Evolutionary conservation across 2,329 filamentous ascomycete genomes (phyloP).

Genomic region (Cercospora citrullina): DNA sequence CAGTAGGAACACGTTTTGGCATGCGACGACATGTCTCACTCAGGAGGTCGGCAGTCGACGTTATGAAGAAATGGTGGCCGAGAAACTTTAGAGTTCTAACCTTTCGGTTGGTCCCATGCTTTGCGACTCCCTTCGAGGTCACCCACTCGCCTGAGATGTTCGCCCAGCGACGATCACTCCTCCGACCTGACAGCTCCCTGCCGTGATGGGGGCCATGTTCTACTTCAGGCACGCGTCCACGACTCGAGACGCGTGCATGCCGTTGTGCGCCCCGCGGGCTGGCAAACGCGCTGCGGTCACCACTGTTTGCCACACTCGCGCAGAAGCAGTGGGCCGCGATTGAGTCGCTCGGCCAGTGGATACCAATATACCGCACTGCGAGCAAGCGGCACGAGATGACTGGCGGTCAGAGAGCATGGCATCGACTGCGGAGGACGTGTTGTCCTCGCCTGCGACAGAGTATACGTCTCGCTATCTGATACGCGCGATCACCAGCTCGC

Average conservation of each 20-base stretch:
- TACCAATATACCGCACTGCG: background rate
- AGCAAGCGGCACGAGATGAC: background rate
- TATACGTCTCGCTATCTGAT: conserved; percentile 3
- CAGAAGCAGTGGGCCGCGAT: background rate
- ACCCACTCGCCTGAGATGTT: background rate
- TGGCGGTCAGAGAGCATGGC: background rate
- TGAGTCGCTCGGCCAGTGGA: background rate
- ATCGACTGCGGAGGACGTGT: background rate
- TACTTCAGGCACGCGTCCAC: background rate
- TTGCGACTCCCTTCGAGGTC: background rate
- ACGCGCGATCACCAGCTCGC: conserved; percentile 1
- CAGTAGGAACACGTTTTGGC: conserved; percentile 2
- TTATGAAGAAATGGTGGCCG: background rate
- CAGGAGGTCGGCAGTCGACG: background rate
- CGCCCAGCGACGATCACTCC: background rate
- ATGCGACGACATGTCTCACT: background rate
- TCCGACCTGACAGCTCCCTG: background rate
- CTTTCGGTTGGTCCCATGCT: background rate
- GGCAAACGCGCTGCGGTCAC: conserved; percentile 7
- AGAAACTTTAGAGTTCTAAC: background rate
- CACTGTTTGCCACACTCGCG: background rate
- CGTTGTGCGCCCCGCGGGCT: background rate
- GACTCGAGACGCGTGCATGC: conserved; percentile 7
- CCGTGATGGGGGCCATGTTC: background rate
- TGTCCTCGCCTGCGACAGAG: background rate